phyloP scores from a whole-genome alignment of 2,329 filamentous ascomycete species.

The Cladosporium sp. region DNA sequence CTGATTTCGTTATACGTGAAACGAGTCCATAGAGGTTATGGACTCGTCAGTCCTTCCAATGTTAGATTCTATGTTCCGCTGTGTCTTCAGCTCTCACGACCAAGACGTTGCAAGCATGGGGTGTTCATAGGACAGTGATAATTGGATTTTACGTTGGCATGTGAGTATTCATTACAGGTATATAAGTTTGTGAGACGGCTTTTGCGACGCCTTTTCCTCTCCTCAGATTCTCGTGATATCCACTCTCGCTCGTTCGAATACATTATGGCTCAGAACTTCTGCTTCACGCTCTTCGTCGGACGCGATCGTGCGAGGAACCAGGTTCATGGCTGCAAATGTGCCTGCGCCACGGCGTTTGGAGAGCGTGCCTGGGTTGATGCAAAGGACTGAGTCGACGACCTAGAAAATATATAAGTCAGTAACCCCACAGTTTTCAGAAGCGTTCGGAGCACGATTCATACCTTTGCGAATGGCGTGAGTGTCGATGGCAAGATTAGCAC shows the following conservation, averaged over 20 bases:
- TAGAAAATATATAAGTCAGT: conserved; percentile 35
- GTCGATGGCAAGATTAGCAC: conserved; percentile 78
- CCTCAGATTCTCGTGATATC: conserved; percentile 74
- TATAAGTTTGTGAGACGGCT: too few relatives aligned
- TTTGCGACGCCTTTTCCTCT: too few relatives aligned
- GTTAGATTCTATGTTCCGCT: too few relatives aligned
- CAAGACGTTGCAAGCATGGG: too few relatives aligned
- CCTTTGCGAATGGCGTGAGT: conserved; percentile 82
- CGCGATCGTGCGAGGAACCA: conserved; percentile 59
- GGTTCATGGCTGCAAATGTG: conserved; percentile 75
- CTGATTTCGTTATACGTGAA: too few relatives aligned
- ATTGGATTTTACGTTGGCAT: too few relatives aligned
- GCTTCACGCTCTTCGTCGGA: conserved; percentile 55
- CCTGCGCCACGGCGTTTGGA: conserved; percentile 82
- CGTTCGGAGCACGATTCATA: too few relatives aligned
- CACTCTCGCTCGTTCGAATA: conserved; percentile 79
- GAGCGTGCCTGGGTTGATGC: conserved; percentile 84
- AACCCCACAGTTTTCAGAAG: background rate
- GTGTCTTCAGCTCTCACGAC: too few relatives aligned
- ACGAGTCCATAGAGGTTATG: too few relatives aligned
- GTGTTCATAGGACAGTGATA: background rate
- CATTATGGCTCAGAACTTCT: conserved; percentile 63
- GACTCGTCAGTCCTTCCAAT: too few relatives aligned
- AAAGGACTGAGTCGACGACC: conserved; percentile 85
- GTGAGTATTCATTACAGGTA: too few relatives aligned